phyloP scores from a whole-genome alignment of 78 protist species.

The Neovahlkampfia damariscottae region DNA sequence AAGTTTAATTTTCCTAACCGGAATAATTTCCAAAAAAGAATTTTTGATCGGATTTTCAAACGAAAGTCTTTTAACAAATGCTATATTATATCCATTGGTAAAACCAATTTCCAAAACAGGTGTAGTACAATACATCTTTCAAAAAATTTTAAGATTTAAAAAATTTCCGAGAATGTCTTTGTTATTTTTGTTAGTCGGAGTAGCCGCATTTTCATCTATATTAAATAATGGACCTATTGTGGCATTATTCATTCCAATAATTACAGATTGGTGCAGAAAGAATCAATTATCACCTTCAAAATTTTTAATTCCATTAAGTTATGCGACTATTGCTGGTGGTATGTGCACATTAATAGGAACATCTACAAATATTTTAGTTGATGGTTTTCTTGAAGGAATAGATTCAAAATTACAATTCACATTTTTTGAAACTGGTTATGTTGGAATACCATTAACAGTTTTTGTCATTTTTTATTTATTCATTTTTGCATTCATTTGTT shows the following conservation, averaged over 20 bases:
- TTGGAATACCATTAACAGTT: too few relatives aligned
- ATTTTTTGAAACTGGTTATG: too few relatives aligned
- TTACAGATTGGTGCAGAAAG: background rate
- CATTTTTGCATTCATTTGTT: too few relatives aligned
- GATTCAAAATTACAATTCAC: too few relatives aligned
- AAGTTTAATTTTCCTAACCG: too few relatives aligned
- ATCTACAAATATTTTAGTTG: conserved; percentile 20
- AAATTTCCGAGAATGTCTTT: background rate
- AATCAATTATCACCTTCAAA: background rate
- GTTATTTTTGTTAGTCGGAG: background rate
- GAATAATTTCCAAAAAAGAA: background rate
- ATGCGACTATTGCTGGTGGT: conserved; percentile 25
- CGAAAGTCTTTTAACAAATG: conserved; percentile 3
- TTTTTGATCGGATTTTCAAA: conserved; percentile 8
- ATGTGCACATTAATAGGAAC: conserved; percentile 26
- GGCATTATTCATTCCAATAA: conserved; percentile 17
- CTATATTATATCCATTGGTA: background rate
- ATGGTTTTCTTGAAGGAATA: too few relatives aligned
- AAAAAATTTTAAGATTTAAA: background rate
- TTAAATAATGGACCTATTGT: conserved; percentile 43
- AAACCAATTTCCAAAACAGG: background rate
- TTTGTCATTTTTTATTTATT: too few relatives aligned
- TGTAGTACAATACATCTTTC: background rate
- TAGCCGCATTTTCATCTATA: conserved; percentile 16
- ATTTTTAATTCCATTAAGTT: conserved; percentile 18